These are phyloP conservation scores for Ascochyta clinopodiicola DNA, from an alignment of 2,329 filamentous ascomycete genomes.

Conservation along the genomic window DNA sequence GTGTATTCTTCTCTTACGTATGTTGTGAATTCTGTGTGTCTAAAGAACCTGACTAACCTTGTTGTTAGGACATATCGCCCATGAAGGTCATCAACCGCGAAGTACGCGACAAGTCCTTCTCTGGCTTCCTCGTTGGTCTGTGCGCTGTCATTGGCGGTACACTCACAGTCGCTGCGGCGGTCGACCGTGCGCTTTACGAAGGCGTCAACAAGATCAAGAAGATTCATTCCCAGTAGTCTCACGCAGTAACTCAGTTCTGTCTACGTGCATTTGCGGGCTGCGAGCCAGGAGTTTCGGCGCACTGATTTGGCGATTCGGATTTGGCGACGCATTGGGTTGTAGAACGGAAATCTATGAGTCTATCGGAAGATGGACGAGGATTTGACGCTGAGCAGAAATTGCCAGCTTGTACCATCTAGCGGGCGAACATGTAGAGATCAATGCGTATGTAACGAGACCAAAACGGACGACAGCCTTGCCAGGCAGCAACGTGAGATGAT, in stretches of 20 bases:
- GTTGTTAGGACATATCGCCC: slow-evolving; percentile 86
- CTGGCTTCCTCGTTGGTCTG: slow-evolving; percentile 89
- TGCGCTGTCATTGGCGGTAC: slow-evolving; percentile 96
- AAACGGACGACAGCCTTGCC: not conserved
- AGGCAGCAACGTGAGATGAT: slow-evolving; percentile 5
- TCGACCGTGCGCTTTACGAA: slow-evolving; percentile 92
- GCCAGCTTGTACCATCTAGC: slow-evolving; percentile 17
- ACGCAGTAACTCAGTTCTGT: not conserved
- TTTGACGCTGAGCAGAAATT: slow-evolving; percentile 7
- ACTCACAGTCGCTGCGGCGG: slow-evolving; percentile 89
- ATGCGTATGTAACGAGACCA: slow-evolving; percentile 4
- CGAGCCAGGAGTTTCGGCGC: slow-evolving; percentile 17
- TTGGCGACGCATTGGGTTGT: not conserved
- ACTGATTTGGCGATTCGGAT: not conserved
- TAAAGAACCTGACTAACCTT: slow-evolving; percentile 18
- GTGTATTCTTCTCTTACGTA: slow-evolving; percentile 98
- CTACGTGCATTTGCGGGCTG: slow-evolving; percentile 4
- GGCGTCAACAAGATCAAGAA: slow-evolving; percentile 86
- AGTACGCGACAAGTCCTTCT: slow-evolving; percentile 84
- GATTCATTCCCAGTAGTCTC: slow-evolving; percentile 66
- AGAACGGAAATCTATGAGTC: slow-evolving; percentile 10
- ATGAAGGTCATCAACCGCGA: slow-evolving; percentile 99
- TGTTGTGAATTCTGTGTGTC: slow-evolving; percentile 49
- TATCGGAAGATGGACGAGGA: not conserved
- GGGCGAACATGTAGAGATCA: slow-evolving; percentile 6